Evolutionary conservation across 768 basidiomycete genomes (phyloP).

Genomic region (Phlebiopsis gigantea): DNA sequence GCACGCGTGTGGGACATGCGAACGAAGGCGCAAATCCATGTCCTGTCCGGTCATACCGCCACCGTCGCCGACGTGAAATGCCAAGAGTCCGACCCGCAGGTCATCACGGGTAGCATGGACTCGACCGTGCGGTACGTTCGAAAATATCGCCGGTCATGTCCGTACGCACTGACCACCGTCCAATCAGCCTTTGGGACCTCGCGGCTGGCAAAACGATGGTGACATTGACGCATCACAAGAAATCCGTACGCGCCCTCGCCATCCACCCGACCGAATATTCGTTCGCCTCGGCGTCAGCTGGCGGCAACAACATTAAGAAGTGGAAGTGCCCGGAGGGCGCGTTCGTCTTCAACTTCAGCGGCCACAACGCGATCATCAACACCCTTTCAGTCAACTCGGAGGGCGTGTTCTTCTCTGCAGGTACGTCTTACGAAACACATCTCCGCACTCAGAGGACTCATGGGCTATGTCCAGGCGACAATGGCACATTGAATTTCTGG

Average conservation of each 20-base stretch:
- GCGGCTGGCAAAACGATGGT: slow-evolving; percentile 97
- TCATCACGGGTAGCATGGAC: slow-evolving; percentile 98
- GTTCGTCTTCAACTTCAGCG: slow-evolving; percentile 95
- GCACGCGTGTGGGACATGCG: slow-evolving; percentile 99
- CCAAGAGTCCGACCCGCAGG: slow-evolving; percentile 96
- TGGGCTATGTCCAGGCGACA: slow-evolving; percentile 56
- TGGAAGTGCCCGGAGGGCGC: slow-evolving; percentile 98
- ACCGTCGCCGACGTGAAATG: slow-evolving; percentile 96
- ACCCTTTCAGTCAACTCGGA: slow-evolving; percentile 91
- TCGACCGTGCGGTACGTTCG: slow-evolving; percentile 77
- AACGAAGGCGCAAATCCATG: slow-evolving; percentile 92
- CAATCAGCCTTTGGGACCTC: slow-evolving; percentile 89
- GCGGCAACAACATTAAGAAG: slow-evolving; percentile 99
- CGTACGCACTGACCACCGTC: background rate
- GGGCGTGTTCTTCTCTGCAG: slow-evolving; percentile 96
- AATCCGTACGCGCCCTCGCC: slow-evolving; percentile 89
- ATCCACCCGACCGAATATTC: slow-evolving; percentile 96
- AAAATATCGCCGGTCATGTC: background rate
- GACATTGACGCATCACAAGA: slow-evolving; percentile 99
- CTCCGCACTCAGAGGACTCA: background rate
- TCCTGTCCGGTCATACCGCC: slow-evolving; percentile 87
- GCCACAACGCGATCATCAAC: slow-evolving; percentile 98
- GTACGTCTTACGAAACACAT: slow-evolving; percentile 37
- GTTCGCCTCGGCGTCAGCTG: slow-evolving; percentile 92
- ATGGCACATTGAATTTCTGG: slow-evolving; percentile 89